A percentile compares a stretch with the other conserved stretches of the same genome.
Conservation (phyloP, 23 red algal species). For the Chondrus crispus region DNA sequence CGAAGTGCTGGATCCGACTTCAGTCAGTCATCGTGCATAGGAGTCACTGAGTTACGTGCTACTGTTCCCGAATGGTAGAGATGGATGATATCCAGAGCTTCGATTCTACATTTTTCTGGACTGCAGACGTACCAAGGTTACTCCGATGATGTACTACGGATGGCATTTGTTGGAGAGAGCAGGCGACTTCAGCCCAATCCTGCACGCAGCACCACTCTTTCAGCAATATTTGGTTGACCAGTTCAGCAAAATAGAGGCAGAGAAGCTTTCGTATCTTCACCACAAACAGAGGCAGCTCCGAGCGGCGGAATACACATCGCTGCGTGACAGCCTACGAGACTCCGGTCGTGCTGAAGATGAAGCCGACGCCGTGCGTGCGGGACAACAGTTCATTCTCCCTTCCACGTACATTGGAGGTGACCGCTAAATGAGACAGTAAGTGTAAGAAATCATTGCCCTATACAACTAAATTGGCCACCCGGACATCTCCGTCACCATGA, state of each 20-base stretch:
- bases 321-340: background rate
- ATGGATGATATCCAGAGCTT: no score
- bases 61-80: no score
- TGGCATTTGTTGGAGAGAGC: background rate
- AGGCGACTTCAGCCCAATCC: background rate
- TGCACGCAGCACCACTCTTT: background rate
- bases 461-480: background rate
- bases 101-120: no score
- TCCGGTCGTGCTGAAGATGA: background rate
- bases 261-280: background rate
- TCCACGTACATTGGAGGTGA: background rate
- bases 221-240: background rate
- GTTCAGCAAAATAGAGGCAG: background rate
- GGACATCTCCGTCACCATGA: background rate
- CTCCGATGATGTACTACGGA: background rate
- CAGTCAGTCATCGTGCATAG: no score
- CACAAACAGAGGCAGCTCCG: background rate
- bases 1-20: no score
- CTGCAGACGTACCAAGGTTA: no score
- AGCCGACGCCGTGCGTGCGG: background rate
- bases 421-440: background rate
- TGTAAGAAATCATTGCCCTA: background rate
- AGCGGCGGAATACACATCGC: background rate
- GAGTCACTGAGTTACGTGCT: no score
- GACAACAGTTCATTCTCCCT: background rate